Base-by-base conservation (phyloP, 1,139 yeast genomes). In the Hyphopichia buzzinii region DNA sequence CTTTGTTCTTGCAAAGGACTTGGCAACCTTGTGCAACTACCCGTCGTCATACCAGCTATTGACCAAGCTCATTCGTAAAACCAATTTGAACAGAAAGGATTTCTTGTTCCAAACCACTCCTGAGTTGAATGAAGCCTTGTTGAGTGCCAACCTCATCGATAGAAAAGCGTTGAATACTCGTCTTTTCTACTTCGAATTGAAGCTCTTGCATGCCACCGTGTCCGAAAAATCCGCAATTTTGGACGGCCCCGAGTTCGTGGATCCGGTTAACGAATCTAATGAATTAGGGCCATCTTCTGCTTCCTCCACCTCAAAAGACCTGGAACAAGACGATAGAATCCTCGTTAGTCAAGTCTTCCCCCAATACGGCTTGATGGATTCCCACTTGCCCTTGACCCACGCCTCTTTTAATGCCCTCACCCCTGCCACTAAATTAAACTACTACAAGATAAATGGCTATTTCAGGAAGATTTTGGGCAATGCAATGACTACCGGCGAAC, bases 1-100 rank as follows among this genome's bases (percentile, higher is more conserved):
- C 22, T 54, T 49, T 33, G 65, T 64, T 2, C 50, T 70, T 29
- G 35, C 64, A 3, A 58, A 59, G 35, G 61, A 67, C 39, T 48
- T 71, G 38, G 62, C 70, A 4, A 29, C 26, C n/a, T 39, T 58
- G 3, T 69, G 72, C 68, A 64, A 62, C 39, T 70, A 52, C 39
- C 74, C 75, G 2, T 69, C 75, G 2, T 64, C 74, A 4, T 69
- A 69, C 41, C 77, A 71, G 42, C 44, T 71, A 14, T 56, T 70
- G 12, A 43, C 47, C 12, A 52, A 50, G 39, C 29, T 70, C 3
- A 39, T 62, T 1, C 62, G 59, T 38, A 38, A 41, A 4, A 46
- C 62, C 1, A 42, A 48, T 2, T n/a, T 61, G 3, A 19, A 42
- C 1, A 63, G 53, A 33, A 11, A 30, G 3, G 55, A 50, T 2